A percentile compares a stretch with the other conserved stretches of the same genome.
Evolutionary conservation across 495 filamentous ascomycete species (phyloP).

Genomic region (Peziza echinospora): DNA sequence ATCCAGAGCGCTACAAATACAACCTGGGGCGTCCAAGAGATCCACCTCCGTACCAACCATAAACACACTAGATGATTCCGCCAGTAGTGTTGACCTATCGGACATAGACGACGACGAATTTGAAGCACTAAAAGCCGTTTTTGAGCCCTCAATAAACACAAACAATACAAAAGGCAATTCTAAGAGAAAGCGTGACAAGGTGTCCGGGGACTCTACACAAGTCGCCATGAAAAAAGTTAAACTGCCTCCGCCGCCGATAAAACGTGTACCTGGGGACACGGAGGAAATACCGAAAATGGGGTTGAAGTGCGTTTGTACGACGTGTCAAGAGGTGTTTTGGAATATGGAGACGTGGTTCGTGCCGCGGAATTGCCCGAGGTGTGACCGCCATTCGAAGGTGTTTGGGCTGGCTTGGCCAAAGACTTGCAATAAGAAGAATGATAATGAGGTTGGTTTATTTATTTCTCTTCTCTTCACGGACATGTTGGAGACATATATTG

Average conservation of each 20-base stretch:
- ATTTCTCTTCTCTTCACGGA: neutral
- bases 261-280: conserved; percentile 53
- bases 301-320: conserved; percentile 39
- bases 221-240: conserved; percentile 1
- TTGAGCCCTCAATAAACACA: neutral
- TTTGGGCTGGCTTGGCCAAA: conserved; percentile 95
- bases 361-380: conserved; percentile 63
- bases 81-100: conserved; percentile 1
- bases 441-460: conserved; percentile 38
- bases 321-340: conserved; percentile 61
- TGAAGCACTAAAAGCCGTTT: neutral
- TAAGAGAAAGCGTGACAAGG: neutral
- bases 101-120: conserved; percentile 1
- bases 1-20: neutral
- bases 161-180: neutral
- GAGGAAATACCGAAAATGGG: conserved; percentile 22
- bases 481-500: too few species aligned
- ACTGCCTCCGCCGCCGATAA: conserved; percentile 3
- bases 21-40: neutral
- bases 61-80: neutral
- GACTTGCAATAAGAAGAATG: conserved; percentile 52
- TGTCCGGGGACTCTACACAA: conserved; percentile 2
- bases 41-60: neutral
- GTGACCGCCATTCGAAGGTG: conserved; percentile 84
- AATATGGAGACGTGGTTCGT: conserved; percentile 74